Evolutionary conservation across 495 filamentous ascomycete species (phyloP).

Genomic region (Podospora tetraspora): DNA sequence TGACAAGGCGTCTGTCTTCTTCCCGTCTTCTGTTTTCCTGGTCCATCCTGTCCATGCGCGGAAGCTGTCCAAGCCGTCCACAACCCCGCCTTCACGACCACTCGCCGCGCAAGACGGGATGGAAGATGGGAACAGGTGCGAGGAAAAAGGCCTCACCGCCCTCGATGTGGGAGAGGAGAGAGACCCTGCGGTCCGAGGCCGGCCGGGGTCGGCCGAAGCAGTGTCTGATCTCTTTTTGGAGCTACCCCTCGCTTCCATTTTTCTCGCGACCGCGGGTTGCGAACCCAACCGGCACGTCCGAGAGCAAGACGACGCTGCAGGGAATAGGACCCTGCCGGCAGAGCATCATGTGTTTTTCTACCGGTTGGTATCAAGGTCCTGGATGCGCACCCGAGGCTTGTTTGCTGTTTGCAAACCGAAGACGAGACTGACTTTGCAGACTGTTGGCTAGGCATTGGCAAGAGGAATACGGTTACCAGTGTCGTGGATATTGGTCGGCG

Average conservation of each 20-base stretch:
- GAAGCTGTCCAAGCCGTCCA: neutral
- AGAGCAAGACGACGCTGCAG: neutral
- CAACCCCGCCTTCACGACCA: neutral
- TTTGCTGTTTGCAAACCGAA: neutral
- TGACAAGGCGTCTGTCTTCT: neutral
- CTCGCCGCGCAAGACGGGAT: neutral
- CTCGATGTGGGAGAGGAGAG: neutral
- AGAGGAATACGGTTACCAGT: no score
- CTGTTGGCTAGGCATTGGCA: no score
- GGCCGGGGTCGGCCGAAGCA: neutral
- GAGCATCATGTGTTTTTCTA: neutral
- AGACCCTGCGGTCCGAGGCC: neutral
- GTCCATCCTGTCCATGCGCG: neutral
- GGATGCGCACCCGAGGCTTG: neutral
- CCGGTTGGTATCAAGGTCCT: neutral
- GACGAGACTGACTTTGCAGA: neutral
- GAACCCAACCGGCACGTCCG: neutral
- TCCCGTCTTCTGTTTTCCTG: neutral
- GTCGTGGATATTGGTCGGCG: no score
- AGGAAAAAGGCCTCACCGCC: constrained; percentile 14
- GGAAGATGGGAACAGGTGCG: neutral
- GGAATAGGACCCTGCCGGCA: neutral
- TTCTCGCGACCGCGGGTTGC: neutral
- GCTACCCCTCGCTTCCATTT: neutral
- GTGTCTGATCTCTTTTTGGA: neutral